Evolutionary conservation across 2,329 filamentous ascomycete genomes (phyloP), one percentile per base, ranked within the genome.

Genomic region (Chalaropsis thielavioides): DNA sequence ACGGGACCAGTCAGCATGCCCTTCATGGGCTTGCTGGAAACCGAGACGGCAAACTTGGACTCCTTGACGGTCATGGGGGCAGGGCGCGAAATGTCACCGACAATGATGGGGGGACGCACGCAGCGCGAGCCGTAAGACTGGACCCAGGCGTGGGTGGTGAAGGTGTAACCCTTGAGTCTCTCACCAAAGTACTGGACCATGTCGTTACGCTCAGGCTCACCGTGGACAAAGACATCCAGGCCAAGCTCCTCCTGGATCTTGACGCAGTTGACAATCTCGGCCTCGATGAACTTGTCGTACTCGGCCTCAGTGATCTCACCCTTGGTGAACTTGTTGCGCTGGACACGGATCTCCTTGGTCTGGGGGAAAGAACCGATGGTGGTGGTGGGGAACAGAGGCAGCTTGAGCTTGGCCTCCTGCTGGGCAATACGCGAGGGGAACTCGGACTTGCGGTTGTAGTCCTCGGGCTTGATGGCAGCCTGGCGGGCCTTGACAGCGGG

Each of bases 151-250:
- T 96, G 89, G 76, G 92, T 97, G 76, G 94, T 99, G 85, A 99
- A 99, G 76, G 91, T 88, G 77, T 97, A 99, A 74, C 94, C 94
- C 73, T 95, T 85, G 69, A 99, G 84, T 74, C 90, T 89, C 85
- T 99, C 94, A 79, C 94, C 94, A 73, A 99, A 99, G 87, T 96
- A 99, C 80, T 99, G 94, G 64, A 99, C 94, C 94, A 99, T 99
- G 86, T 99, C 94, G 81, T 99, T 99, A 78, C 94, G 91, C 86
- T 99, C 94, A 68, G 94, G 94, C 84, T 99, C 94, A 76, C 94
- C 94, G 82, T 99, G 94, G 70, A 99, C 94, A 75, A 89, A 90
- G 76, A 99, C 94, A 72, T 99, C 94, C 64, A 99, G 87, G 77
- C 85, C 91, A 73, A 99, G 92, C 81, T 97, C 94, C 74, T 97